These are phyloP conservation scores for Neoascochyta sp. DNA, from an alignment of 2,329 filamentous ascomycete species.

Conservation along the genomic window DNA sequence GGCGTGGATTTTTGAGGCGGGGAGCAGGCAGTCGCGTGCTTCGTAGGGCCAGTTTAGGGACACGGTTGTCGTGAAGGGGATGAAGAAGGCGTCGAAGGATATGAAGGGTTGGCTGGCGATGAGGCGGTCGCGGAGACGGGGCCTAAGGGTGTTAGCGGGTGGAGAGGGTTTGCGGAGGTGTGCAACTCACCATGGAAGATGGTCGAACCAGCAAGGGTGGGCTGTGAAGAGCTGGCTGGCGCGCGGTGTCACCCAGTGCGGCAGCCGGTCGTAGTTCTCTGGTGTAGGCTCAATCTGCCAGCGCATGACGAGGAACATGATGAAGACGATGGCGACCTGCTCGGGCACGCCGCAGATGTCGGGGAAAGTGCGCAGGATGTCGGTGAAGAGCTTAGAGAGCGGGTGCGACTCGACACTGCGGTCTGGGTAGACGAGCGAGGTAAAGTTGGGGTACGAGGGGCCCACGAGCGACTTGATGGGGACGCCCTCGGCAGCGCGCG, in stretches of 20 bases:
- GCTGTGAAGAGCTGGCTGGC: constrained; percentile 61
- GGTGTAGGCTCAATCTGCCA: constrained; percentile 79
- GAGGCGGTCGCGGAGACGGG: constrained; percentile 67
- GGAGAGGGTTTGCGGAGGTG: too few species aligned
- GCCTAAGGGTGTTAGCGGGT: constrained; percentile 41
- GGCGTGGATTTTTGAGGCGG: constrained; percentile 36
- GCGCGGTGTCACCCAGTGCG: constrained; percentile 66
- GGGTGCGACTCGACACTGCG: constrained; percentile 64
- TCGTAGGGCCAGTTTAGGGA: constrained; percentile 83
- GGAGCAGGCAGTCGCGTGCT: constrained; percentile 62
- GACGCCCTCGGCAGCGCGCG: constrained; percentile 63
- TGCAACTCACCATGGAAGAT: constrained; percentile 62
- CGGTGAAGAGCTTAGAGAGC: constrained; percentile 78
- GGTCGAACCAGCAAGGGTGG: constrained; percentile 80
- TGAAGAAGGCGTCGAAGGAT: constrained; percentile 76
- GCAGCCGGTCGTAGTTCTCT: constrained; percentile 75
- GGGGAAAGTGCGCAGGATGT: constrained; percentile 80
- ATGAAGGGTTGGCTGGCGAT: constrained; percentile 54
- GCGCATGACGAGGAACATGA: constrained; percentile 79
- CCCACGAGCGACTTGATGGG: constrained; percentile 65
- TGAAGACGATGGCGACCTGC: constrained; percentile 74
- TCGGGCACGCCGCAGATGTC: constrained; percentile 75
- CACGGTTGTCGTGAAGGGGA: constrained; percentile 73
- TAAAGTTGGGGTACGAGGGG: constrained; percentile 75
- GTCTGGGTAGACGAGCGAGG: constrained; percentile 70